These are phyloP conservation scores for Mortierella sp. DNA, from an alignment of 371 early-diverging fungal species.

Conservation along the genomic window DNA sequence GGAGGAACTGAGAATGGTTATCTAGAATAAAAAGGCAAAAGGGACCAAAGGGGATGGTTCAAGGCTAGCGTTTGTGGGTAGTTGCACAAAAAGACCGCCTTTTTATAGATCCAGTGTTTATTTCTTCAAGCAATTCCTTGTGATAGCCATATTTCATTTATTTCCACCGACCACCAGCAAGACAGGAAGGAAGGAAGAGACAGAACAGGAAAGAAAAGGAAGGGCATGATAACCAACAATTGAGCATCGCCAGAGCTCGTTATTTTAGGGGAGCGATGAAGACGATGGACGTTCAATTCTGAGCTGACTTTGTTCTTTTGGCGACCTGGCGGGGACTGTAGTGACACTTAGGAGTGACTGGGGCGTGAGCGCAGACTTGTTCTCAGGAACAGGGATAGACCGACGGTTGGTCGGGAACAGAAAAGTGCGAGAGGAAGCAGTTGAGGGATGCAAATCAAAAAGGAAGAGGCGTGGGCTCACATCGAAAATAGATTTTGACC, in stretches of 20 bases:
- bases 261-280: not conserved
- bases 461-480: not conserved
- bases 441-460: not conserved
- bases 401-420: not conserved
- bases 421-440: not conserved
- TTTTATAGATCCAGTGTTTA: constrained; percentile 10
- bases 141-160: not conserved
- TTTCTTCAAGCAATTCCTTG: no score
- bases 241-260: not conserved
- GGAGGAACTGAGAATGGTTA: not conserved
- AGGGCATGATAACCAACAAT: no score
- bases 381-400: not conserved
- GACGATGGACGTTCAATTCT: not conserved
- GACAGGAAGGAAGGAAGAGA: not conserved
- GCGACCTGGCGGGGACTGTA: not conserved
- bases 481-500: constrained; percentile 5
- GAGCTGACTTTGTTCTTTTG: not conserved
- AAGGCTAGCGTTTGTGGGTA: not conserved
- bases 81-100: constrained; percentile 2
- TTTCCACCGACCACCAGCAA: not conserved
- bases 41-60: not conserved
- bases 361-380: not conserved
- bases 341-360: not conserved
- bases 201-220: no score
- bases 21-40: not conserved